Base-by-base conservation (phyloP, 129 eudicot species). In the Pulicaria dysenterica region DNA sequence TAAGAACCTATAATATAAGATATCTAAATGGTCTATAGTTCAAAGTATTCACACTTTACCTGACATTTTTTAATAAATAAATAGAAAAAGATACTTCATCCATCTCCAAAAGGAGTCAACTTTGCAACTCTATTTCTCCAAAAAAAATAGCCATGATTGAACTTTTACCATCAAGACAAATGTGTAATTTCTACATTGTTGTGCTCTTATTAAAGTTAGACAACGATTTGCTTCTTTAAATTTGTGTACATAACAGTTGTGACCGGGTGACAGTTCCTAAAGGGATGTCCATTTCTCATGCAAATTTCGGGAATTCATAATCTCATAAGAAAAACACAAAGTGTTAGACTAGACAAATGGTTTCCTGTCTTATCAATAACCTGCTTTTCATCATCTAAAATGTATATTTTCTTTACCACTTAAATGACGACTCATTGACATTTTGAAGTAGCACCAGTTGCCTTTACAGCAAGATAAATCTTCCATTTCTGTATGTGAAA, bases 31-130 rank as follows among this genome's bases (percentile, higher is more conserved):
- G 63, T 71, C 83, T 64, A 72, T 79, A 64, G 11, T 70, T 64
- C 74, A 79, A 83, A 62, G 81, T 59, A 73, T 74, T 74, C 83
- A 76, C 66, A 83, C 87, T 63, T 74, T 61, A 43, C 51, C 49
- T 24, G 41, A 78, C 65, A 12, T 50, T 48, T 60, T 14, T 24
- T 3, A 31, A 43, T 47, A 58, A 24, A 69, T 42, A 48, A 47
- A 37, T 16, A 73, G 24, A 42, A 61, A 40, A 11, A 47, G 5
- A 40, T 3, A 45, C 10, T 46, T 36, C 39, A 59, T 59, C 14
- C 69, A 39, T 72, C 58, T 24, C 8, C 42, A 31, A 65, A 40
- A 44, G 6, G 11, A 69, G 70, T 77, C 70, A 77, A 59, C 75
- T 44, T 75, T 55, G 46, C 58, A 61, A 48, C 41, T 42, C 63